Conservation (phyloP, 495 filamentous ascomycete genomes). For the Hypoxylon intermedium region DNA sequence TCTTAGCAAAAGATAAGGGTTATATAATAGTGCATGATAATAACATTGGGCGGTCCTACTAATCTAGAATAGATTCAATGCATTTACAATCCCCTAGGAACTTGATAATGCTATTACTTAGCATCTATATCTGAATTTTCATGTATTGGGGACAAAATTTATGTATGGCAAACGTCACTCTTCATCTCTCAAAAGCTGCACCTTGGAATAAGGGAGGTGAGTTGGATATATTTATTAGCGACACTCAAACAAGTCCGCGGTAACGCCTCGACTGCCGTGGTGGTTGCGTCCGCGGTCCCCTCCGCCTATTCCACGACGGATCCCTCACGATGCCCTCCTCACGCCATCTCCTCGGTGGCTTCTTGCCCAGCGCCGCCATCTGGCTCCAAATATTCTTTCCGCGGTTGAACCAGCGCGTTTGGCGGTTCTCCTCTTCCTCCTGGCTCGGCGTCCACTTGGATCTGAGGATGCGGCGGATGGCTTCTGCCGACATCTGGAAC, state of each 20-base stretch:
- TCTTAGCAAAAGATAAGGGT: no score
- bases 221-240: neutral
- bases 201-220: neutral
- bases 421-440: slow-evolving; percentile 66
- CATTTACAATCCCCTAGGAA: neutral
- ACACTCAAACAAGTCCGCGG: neutral
- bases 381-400: slow-evolving; percentile 78
- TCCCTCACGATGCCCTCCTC: slow-evolving; percentile 66
- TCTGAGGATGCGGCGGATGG: slow-evolving; percentile 83
- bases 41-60: no score
- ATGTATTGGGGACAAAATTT: neutral
- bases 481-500: slow-evolving; percentile 86
- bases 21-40: neutral
- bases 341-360: slow-evolving; percentile 73
- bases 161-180: neutral
- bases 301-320: slow-evolving; percentile 45
- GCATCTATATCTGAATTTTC: neutral
- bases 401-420: slow-evolving; percentile 77
- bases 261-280: slow-evolving; percentile 1
- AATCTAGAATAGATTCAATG: neutral
- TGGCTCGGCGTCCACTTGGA: slow-evolving; percentile 78
- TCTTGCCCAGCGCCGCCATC: slow-evolving; percentile 71
- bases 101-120: no score
- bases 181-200: neutral
- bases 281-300: slow-evolving; percentile 32